Percentiles rank a stretch among this genome's conserved stretches.
Evolutionary conservation across 495 filamentous ascomycete genomes (phyloP).

Genomic region (Penicillium canariense): DNA sequence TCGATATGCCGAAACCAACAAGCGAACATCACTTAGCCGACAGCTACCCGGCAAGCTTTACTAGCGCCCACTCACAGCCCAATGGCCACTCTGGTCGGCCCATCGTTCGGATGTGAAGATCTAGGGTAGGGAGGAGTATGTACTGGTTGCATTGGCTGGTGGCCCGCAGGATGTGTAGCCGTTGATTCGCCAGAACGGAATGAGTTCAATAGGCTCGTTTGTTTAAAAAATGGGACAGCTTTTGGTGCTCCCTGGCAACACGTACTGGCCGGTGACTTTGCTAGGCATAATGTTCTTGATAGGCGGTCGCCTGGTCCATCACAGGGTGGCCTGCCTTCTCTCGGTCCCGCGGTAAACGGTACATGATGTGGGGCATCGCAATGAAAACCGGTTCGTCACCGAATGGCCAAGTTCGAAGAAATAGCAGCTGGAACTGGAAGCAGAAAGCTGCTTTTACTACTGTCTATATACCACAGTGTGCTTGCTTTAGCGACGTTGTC

Average conservation of each 20-base stretch:
- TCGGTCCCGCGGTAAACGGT: background rate
- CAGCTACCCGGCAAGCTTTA: constrained; percentile 14
- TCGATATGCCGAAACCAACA: constrained; percentile 23
- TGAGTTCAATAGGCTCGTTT: too few relatives aligned
- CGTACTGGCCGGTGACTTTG: too few relatives aligned
- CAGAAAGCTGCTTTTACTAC: too few relatives aligned
- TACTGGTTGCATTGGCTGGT: background rate
- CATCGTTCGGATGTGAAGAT: constrained; percentile 12
- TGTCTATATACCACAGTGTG: background rate
- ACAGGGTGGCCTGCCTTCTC: background rate
- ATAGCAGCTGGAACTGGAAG: background rate
- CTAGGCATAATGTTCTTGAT: too few relatives aligned
- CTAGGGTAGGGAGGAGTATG: background rate
- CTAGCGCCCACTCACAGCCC: background rate
- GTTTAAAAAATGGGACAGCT: too few relatives aligned
- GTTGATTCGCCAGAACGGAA: background rate
- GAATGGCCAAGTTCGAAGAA: background rate
- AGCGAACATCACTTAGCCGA: constrained; percentile 25
- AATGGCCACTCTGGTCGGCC: constrained; percentile 7
- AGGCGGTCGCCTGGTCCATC: background rate
- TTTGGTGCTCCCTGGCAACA: too few relatives aligned
- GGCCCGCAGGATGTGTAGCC: background rate
- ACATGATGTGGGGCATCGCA: background rate
- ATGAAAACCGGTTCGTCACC: background rate
- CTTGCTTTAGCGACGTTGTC: background rate